Percentiles rank a stretch among this genome's conserved stretches.
Evolutionary conservation across 83 land plant genomes (phyloP).

Genomic region (Isoetes engelmannii): DNA sequence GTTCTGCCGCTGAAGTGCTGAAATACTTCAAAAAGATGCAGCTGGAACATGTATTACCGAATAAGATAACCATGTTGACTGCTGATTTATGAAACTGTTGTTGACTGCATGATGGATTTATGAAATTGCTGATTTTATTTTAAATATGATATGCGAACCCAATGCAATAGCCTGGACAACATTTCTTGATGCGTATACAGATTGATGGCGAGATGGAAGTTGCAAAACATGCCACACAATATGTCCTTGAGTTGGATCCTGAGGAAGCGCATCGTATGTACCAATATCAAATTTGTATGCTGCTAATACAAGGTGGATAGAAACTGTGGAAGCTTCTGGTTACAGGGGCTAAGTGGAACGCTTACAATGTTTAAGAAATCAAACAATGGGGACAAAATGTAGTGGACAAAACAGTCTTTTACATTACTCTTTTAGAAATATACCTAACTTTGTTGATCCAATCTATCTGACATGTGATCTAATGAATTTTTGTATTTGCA

Average conservation of each 20-base stretch:
- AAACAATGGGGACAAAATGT: too few relatives aligned
- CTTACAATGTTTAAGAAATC: too few relatives aligned
- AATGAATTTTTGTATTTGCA: too few relatives aligned
- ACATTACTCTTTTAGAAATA: too few relatives aligned
- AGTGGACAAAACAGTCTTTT: too few relatives aligned
- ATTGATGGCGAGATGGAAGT: not conserved
- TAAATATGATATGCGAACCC: not conserved
- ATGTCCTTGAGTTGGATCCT: conserved; percentile 2
- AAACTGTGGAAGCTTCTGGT: too few relatives aligned
- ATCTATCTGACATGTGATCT: too few relatives aligned
- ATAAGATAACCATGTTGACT: not conserved
- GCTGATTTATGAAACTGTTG: not conserved
- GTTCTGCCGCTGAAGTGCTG: not conserved
- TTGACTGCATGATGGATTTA: not conserved
- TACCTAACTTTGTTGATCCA: too few relatives aligned
- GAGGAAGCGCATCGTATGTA: conserved; percentile 4
- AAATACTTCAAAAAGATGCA: not conserved
- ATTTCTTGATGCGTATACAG: not conserved
- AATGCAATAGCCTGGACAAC: not conserved
- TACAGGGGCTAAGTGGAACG: too few relatives aligned
- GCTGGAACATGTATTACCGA: not conserved
- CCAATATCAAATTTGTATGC: not conserved
- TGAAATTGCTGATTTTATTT: not conserved
- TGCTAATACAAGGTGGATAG: not conserved
- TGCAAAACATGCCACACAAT: not conserved